Evolutionary conservation across 169 alveolate species (phyloP).

Genomic region (Cryptosporidium sp.): DNA sequence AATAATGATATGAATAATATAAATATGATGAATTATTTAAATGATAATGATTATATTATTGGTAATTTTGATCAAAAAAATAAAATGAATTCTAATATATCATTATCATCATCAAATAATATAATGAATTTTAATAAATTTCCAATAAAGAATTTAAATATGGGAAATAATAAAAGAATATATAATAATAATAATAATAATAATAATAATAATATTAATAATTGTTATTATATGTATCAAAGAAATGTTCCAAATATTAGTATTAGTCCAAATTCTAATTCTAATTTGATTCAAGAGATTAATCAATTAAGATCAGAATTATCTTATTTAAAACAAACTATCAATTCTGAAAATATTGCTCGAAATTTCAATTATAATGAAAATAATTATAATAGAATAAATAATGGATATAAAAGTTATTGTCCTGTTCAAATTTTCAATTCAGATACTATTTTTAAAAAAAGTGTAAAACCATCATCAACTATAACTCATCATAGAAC

Average conservation of each 20-base stretch:
- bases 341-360: not conserved
- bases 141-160: conserved; percentile 4
- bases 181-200: not conserved
- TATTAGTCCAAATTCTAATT: not conserved
- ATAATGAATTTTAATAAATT: not conserved
- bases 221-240: not conserved
- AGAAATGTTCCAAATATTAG: not conserved
- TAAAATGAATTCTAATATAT: too few species aligned
- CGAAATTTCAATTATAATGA: not conserved
- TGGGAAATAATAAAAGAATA: conserved; percentile 17
- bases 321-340: conserved; percentile 14
- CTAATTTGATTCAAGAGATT: conserved; percentile 32
- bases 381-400: not conserved
- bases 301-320: conserved; percentile 39
- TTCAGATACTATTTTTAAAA: conserved; percentile 30
- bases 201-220: too few species aligned
- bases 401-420: not conserved
- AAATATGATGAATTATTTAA: not conserved
- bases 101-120: not conserved
- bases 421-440: conserved; percentile 31
- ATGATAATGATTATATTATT: not conserved
- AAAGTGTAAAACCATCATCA: conserved; percentile 33
- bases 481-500: conserved; percentile 37
- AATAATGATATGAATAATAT: too few species aligned
- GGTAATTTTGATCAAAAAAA: not conserved